Evolutionary conservation across 306 rosid genomes (phyloP).

Genomic region (Cucurbita ficifolia): DNA sequence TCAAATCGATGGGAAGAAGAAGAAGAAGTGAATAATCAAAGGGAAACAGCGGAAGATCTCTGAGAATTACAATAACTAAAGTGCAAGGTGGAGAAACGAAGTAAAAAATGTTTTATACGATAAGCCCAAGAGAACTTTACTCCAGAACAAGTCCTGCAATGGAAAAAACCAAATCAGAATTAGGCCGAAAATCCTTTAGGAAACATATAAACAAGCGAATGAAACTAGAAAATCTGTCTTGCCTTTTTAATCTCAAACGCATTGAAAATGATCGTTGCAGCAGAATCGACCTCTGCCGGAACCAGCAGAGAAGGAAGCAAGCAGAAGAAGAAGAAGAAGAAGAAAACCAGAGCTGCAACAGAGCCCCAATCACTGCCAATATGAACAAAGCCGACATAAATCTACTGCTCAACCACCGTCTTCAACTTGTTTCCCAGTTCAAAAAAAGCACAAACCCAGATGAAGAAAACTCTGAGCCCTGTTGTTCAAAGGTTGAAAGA

Average conservation of each 20-base stretch:
- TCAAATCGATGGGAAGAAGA: neutral
- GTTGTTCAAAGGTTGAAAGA: neutral
- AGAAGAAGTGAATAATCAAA: neutral
- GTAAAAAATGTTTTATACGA: constrained; percentile 40
- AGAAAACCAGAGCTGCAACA: constrained; percentile 38
- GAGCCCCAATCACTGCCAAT: constrained; percentile 53
- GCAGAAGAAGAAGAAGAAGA: constrained; percentile 7
- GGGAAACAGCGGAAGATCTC: neutral
- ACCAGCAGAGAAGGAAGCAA: constrained; percentile 11
- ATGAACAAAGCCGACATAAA: constrained; percentile 74
- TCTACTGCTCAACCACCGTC: constrained; percentile 17
- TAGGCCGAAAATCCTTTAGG: neutral
- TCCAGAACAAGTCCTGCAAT: constrained; percentile 63
- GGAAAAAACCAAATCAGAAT: neutral
- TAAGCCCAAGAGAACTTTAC: constrained; percentile 45
- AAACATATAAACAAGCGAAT: neutral
- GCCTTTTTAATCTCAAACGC: constrained; percentile 82
- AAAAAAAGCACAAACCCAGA: neutral
- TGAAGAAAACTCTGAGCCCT: neutral
- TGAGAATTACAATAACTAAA: constrained; percentile 18
- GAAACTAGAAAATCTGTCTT: neutral
- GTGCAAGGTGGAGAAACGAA: constrained; percentile 41
- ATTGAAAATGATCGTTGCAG: constrained; percentile 42
- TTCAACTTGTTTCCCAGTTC: constrained; percentile 6
- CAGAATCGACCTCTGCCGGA: constrained; percentile 23